Conservation (phyloP, 768 basidiomycete genomes). For the Suillus ampliporus region DNA sequence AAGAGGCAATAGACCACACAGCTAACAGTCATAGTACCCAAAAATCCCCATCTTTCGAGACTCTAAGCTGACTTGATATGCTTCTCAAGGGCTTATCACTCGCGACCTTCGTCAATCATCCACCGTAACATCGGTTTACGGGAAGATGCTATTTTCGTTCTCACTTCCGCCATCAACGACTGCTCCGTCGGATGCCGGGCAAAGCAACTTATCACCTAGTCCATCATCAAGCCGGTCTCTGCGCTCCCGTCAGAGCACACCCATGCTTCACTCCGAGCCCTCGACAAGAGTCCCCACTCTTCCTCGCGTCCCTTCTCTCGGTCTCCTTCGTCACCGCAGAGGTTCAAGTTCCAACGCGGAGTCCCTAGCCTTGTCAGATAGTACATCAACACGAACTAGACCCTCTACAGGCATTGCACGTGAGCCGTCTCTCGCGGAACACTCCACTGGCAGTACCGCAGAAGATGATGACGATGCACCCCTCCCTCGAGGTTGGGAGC, state of each 20-base stretch:
- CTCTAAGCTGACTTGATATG: background rate
- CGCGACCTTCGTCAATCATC: slow-evolving; percentile 53
- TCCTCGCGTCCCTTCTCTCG: slow-evolving; percentile 28
- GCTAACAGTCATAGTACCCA: slow-evolving; percentile 56
- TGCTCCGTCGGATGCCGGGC: slow-evolving; percentile 22
- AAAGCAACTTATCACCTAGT: slow-evolving; percentile 18
- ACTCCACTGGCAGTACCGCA: slow-evolving; percentile 19
- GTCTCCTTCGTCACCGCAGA: slow-evolving; percentile 1
- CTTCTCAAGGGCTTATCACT: slow-evolving; percentile 65
- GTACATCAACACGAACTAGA: slow-evolving; percentile 18
- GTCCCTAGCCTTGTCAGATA: slow-evolving; percentile 4
- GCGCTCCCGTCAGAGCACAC: slow-evolving; percentile 27
- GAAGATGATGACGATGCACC: slow-evolving; percentile 65
- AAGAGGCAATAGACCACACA: slow-evolving; percentile 58
- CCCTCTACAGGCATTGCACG: slow-evolving; percentile 22
- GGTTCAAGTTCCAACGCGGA: slow-evolving; percentile 9
- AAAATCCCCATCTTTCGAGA: slow-evolving; percentile 30
- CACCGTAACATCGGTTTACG: slow-evolving; percentile 62
- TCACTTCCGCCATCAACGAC: slow-evolving; percentile 51
- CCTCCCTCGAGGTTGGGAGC: slow-evolving; percentile 84
- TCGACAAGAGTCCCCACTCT: slow-evolving; percentile 22
- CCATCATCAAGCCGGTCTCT: slow-evolving; percentile 20
- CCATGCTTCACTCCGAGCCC: slow-evolving; percentile 26
- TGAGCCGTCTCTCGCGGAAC: slow-evolving; percentile 16
- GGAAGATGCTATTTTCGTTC: slow-evolving; percentile 76